Base-by-base conservation (phyloP, 2,329 filamentous ascomycete genomes). In the Passalora sequoiae region DNA sequence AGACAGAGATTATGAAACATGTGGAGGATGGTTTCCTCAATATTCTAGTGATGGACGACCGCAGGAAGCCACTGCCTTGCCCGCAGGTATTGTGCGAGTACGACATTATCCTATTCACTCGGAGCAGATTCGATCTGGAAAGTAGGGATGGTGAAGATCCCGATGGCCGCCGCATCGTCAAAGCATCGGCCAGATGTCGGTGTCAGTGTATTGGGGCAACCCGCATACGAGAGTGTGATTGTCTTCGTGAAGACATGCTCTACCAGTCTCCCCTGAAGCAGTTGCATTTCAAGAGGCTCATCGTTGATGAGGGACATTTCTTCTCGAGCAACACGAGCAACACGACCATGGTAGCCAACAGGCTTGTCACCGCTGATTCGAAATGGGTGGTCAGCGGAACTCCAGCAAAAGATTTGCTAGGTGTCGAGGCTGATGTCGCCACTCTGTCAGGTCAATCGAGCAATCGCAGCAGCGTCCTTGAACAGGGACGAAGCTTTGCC, bases 311-410 rank as follows among this genome's bases (percentile, higher is more conserved):
- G 71, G 91, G 91, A 0, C 89, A 96, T 61, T 84, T 78, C 46
- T 81, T 95, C 46, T 86, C 87, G 0, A 83, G 85, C 27, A 77
- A 77, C 1, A 75, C 66, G 2, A 87, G 80, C 1, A 75, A 71
- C 33, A 76, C 78, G 22, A 70, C 77, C 4, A 61, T 73, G 12
- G 69, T 81, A 6, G 67, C 79, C 4, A 66, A 74, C 25, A 67
- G 72, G 38, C 69, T 82, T 17, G 62, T 74, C 4, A 64, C 60
- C 27, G 69, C 88, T 12, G 82, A 88, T 35, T 78, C 86, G 13
- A 79, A 85, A 7, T 96, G 91, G 91, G 80, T 94, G 3, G 84
- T 95, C 1, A 94, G 86, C 1, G 91, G 91, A 43, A 97, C 91
- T 0, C 91, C 91, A 2, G 88, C 89, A 1, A 83, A 82, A 49